These are phyloP conservation scores for Boletus tomentosulus DNA, from an alignment of 768 basidiomycete species.

Conservation along the genomic window DNA sequence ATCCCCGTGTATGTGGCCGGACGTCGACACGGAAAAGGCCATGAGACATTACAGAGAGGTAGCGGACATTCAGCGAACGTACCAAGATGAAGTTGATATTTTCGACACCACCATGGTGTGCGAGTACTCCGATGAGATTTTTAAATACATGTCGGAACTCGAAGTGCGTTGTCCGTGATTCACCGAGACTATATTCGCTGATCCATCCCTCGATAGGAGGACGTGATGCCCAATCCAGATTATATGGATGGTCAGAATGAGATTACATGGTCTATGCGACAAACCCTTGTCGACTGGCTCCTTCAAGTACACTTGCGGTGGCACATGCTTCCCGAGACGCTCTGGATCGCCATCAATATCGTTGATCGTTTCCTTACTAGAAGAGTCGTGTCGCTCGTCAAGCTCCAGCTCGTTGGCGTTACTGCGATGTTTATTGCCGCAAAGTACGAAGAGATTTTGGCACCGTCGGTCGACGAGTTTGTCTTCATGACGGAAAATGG, in stretches of 20 bases:
- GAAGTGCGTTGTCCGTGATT: conserved; percentile 55
- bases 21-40: conserved; percentile 59
- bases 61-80: conserved; percentile 54
- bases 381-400: conserved; percentile 82
- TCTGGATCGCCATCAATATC: conserved; percentile 99
- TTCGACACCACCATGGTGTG: conserved; percentile 91
- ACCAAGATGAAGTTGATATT: conserved; percentile 69
- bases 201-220: conserved; percentile 46
- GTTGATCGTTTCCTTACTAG: conserved; percentile 89
- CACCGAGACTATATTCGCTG: conserved; percentile 14
- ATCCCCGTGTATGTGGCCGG: conserved; percentile 65
- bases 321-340: conserved; percentile 98
- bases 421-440: conserved; percentile 99
- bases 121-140: conserved; percentile 98
- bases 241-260: conserved; percentile 95
- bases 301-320: conserved; percentile 96
- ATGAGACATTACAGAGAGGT: conserved; percentile 59
- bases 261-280: conserved; percentile 91
- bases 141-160: conserved; percentile 89
- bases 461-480: conserved; percentile 96
- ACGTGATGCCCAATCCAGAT: conserved; percentile 84
- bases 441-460: conserved; percentile 99
- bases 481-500: conserved; percentile 97
- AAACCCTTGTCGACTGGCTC: conserved; percentile 97
- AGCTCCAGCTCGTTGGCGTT: conserved; percentile 94